Conservation (phyloP, 1,139 yeast genomes). For the Williopsis jadinii region DNA sequence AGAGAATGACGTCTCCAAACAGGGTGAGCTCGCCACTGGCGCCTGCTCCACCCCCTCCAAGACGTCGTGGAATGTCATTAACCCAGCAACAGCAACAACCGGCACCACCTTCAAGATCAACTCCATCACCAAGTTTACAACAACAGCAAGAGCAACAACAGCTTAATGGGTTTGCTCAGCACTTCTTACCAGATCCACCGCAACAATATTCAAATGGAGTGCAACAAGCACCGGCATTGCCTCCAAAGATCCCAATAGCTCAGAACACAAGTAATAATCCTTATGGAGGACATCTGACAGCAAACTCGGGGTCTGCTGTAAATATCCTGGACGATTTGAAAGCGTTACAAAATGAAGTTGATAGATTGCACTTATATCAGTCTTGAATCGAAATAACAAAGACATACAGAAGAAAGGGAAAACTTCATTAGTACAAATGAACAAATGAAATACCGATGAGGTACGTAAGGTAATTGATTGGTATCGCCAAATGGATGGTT, state of each 20-base stretch:
- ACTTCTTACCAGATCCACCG: no score
- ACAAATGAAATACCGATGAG: no score
- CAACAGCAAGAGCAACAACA: background rate
- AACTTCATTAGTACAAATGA: no score
- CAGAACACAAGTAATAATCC: conserved; percentile 6
- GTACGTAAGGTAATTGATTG: no score
- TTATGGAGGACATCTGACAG: conserved; percentile 5
- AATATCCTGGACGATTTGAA: conserved; percentile 54
- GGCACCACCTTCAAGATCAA: conserved; percentile 9
- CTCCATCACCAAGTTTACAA: background rate
- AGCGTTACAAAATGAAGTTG: conserved; percentile 60
- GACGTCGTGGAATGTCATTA: conserved; percentile 9
- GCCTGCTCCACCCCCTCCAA: conserved; percentile 6
- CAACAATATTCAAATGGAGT: no score
- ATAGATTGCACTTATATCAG: conserved; percentile 28
- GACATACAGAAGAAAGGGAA: no score
- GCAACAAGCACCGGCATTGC: conserved; percentile 6
- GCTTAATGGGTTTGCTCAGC: no score
- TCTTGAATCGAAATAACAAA: background rate
- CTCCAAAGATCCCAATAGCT: conserved; percentile 13
- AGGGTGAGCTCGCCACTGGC: background rate
- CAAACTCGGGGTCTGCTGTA: conserved; percentile 26
- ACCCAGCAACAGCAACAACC: conserved; percentile 3
- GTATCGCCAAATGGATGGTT: no score
- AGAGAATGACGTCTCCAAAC: background rate